Base-by-base conservation (phyloP, 2,329 filamentous ascomycete genomes). In the Endocalyx cinctus region DNA sequence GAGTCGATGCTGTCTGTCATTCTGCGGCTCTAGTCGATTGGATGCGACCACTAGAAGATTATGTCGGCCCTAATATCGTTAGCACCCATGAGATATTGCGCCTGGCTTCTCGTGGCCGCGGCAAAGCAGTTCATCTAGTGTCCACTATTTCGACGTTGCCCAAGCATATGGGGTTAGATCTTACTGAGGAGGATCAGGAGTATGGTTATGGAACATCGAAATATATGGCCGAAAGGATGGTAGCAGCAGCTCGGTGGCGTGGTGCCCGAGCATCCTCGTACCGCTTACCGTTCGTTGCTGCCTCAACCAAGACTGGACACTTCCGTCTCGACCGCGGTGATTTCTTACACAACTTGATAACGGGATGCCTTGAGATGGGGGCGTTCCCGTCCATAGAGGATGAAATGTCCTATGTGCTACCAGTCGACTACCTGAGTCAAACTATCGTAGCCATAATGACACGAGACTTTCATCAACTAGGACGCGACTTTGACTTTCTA, bases 1-100 rank as follows among this genome's bases (percentile, higher is more conserved):
- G 29, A 19, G 44, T 54, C 6, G 48, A 53, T 37, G 38, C 45
- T 27, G 46, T 55, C 27, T 48, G 45, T 25, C 52, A 54, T 34
- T 47, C 50, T 7, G 52, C 48, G 10, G 51, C 34, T 31, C 47
- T 54, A 8, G 52, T 55, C 17, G 52, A 55, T 35, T 55, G 51
- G 52, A 46, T 54, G 47, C 51, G 46, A 16, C 51, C 47, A 7
- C 31, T 55, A 25, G 41, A 49, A 28, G 48, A 54, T 12, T 55
- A 55, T 32, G 27, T 54, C 20, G 51, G 50, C 12, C 51, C 52
- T 25, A 55, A 55, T 29, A 46, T 55, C 12, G 39, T 55, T 15
- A 48, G 51, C 35, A 45, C 52, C 10, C 52, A 55, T 37, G 52
- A 55, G 31, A 33, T 54, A 23, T 41, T 55, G 20, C 49, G 51